Base-by-base conservation (phyloP, 306 rosid species). In the Dryas drummondii region DNA sequence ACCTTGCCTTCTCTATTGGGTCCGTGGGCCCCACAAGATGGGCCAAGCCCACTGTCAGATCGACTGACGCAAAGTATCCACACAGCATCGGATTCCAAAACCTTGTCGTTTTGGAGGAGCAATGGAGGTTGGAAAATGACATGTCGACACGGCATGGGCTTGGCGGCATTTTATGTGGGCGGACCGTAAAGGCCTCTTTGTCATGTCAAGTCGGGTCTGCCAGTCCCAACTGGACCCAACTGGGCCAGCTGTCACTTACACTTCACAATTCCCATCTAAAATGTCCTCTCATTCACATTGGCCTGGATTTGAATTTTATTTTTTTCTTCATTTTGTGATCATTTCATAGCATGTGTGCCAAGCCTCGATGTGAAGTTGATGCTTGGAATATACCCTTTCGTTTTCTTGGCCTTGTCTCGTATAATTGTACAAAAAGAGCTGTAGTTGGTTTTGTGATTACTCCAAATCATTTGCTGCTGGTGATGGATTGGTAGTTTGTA, bases 361-460 rank as follows among this genome's bases (percentile, higher is more conserved):
- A 52, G 46, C 82, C 26, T 16, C 63, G 10, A 40, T 75, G 54
- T 42, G 66, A 62, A 54, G 9, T 51, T 15, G 68, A 78, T 65
- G 16, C 78, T 41, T 22, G 45, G 74, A 69, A 64, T 70, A 72
- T 75, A 16, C 61, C 60, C 46, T 72, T 9, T 50, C 64, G 40
- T 57, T 62, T 78, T 78, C 81, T 53, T 47, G 26, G 14, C 6
- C 46, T 37, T 73, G 60, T 70, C 27, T 37, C 16, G 27, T 51
- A 51, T 16, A 51, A 4, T 11, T 3, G n/a, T 51, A 14, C 17
- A 51, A 51, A 4, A 51, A 8, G 9, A 4, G 49, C 7, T 8
- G 49, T 46, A 46, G 49, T 13, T 27, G 11, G 4, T 9, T n/a
- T 4, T 52, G 57, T 52, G 19, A 15, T 52, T 17, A 52, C 44